Base-by-base conservation (phyloP, 768 basidiomycete genomes). In the Pulveroboletus sp. region DNA sequence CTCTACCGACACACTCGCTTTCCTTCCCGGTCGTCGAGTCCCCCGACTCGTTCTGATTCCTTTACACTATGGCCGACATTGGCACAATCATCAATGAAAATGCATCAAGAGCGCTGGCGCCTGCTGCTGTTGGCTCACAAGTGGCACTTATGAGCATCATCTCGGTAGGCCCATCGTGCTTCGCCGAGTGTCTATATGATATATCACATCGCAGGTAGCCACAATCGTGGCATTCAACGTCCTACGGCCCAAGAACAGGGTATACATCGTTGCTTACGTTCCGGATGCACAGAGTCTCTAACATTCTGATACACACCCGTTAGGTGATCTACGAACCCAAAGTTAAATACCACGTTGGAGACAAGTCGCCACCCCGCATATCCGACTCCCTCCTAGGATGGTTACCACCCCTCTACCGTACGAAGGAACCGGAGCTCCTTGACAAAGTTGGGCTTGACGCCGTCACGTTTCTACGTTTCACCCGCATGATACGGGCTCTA, bases 291-390 rank as follows among this genome's bases (percentile, higher is more conserved):
- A 7, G 11, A 17, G 27, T 12, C 18, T 6, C 10, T 24, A 7
- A 31, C 18, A 1, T 43, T 15, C 24, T 32, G 27, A 55, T 35
- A 39, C 24, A 21, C 11, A n/a, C 36, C 3, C 15, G 5, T 39
- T 51, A 91, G 91, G 80, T 90, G 54, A 82, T 93, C 51, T 95
- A 95, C 63, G 89, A 93, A 65, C 93, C 92, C 54, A 96, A 94
- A 71, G 82, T 90, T 69, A 94, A 94, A 69, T 94, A 93, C 64
- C 89, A 90, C 61, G 75, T 80, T 52, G 86, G 84, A 37, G 68
- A 81, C 68, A 90, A 90, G 65, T 72, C 77, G 26, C 90, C 89
- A 28, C 90, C 90, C 7, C 80, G 81, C 21, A 89, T 95, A 66
- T 84, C 84, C 35, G 84, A 88, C 66, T 84, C 86, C 2, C 66